Conservation (phyloP, 305 asterid genomes). For the Solanum aculeatissimum region DNA sequence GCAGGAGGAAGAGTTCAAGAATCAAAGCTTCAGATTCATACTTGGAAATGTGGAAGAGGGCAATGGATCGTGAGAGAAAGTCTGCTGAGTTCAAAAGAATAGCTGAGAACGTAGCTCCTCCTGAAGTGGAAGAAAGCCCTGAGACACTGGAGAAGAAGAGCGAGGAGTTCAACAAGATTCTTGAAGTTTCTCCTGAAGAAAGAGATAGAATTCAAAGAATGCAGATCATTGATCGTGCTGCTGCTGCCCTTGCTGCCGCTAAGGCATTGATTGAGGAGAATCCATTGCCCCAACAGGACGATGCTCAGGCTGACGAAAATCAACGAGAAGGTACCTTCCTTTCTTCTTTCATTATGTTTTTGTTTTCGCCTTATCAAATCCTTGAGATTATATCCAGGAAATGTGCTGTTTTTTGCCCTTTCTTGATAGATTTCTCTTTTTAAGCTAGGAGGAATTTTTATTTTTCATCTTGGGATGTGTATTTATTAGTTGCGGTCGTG, state of each 20-base stretch:
- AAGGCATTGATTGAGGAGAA: conserved; percentile 60
- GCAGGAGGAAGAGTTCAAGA: conserved; percentile 13
- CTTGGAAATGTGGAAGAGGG: conserved; percentile 90
- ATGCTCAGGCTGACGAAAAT: conserved; percentile 7
- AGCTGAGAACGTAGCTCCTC: conserved; percentile 18
- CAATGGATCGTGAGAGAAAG: conserved; percentile 58
- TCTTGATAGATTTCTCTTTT: background rate
- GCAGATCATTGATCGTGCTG: conserved; percentile 97
- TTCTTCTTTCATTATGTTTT: background rate
- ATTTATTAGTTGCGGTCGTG: background rate
- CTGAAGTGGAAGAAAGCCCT: background rate
- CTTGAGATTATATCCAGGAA: too few species aligned
- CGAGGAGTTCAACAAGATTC: conserved; percentile 61
- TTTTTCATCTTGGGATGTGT: background rate
- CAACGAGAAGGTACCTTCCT: conserved; percentile 27
- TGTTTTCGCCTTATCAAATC: too few species aligned
- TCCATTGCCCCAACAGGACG: conserved; percentile 3
- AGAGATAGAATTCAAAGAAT: conserved; percentile 73
- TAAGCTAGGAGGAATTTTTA: background rate
- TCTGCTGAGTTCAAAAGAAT: conserved; percentile 49
- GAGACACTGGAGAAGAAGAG: conserved; percentile 51
- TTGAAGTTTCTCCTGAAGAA: conserved; percentile 55
- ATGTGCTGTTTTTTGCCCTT: background rate
- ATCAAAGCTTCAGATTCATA: conserved; percentile 49
- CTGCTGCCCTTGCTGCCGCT: conserved; percentile 90